phyloP scores from a whole-genome alignment of 441 rosid species.

The Macaranga tanarius region DNA sequence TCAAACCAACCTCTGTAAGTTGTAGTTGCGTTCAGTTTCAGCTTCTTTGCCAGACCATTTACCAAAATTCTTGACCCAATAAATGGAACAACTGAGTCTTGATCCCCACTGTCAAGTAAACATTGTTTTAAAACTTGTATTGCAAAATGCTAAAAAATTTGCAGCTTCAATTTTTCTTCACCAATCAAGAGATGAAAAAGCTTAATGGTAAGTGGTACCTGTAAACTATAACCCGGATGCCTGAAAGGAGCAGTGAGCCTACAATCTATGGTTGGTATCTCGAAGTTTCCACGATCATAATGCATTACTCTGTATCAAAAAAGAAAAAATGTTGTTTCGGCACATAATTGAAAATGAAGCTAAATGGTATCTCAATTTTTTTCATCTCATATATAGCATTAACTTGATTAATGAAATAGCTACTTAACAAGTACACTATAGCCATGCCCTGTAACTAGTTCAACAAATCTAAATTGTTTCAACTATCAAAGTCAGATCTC shows the following conservation, averaged over 20 bases:
- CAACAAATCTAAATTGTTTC: too few species aligned
- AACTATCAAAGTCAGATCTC: too few species aligned
- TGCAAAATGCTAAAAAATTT: not conserved
- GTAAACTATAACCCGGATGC: slow-evolving; percentile 49
- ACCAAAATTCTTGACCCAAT: slow-evolving; percentile 39
- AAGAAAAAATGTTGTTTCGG: not conserved
- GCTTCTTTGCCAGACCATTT: slow-evolving; percentile 33
- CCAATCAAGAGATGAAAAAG: not conserved
- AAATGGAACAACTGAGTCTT: slow-evolving; percentile 48
- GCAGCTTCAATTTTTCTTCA: not conserved
- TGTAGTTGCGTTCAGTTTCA: slow-evolving; percentile 38
- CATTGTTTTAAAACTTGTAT: not conserved
- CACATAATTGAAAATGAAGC: not conserved
- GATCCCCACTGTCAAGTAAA: slow-evolving; percentile 43
- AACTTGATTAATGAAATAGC: too few species aligned
- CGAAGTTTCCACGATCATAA: slow-evolving; percentile 34
- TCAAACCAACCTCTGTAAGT: slow-evolving; percentile 49
- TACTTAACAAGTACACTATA: too few species aligned
- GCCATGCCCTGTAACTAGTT: too few species aligned
- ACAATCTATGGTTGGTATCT: slow-evolving; percentile 42
- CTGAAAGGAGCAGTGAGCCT: slow-evolving; percentile 39
- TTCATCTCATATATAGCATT: too few species aligned
- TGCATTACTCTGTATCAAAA: slow-evolving; percentile 28
- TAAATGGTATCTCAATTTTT: too few species aligned
- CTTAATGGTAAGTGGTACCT: slow-evolving; percentile 29